Evolutionary conservation across 129 eudicot genomes (phyloP).

Genomic region (Flaveria linearis): DNA sequence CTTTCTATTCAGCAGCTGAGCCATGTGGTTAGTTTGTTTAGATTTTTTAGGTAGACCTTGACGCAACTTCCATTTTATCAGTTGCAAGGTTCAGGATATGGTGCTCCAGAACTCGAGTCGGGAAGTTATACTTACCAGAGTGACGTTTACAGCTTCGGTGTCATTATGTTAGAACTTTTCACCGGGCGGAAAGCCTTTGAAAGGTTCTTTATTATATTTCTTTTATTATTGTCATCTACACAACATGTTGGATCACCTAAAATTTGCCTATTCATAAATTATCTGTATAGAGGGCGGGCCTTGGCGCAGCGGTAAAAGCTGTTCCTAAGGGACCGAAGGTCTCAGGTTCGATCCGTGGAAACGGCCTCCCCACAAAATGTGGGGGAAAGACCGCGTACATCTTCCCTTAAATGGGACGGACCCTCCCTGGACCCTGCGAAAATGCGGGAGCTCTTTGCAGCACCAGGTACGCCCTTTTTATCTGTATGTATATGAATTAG

Average conservation of each 20-base stretch:
- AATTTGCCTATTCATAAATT: not conserved
- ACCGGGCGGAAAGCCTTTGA: slow-evolving; percentile 83
- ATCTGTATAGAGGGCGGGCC: too few species aligned
- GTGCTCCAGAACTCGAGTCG: slow-evolving; percentile 89
- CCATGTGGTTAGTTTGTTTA: not conserved
- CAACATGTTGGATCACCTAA: not conserved
- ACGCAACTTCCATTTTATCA: slow-evolving; percentile 27
- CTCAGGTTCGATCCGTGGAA: too few species aligned
- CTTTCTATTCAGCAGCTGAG: not conserved
- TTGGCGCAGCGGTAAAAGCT: too few species aligned
- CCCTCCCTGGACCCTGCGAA: too few species aligned
- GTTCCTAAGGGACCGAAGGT: too few species aligned
- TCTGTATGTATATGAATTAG: too few species aligned
- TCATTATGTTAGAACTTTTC: slow-evolving; percentile 86
- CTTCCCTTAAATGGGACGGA: too few species aligned
- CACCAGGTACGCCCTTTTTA: too few species aligned
- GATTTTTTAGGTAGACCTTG: not conserved
- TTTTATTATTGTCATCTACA: not conserved
- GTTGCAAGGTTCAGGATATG: slow-evolving; percentile 78
- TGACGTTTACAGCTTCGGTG: slow-evolving; percentile 97
- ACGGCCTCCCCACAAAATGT: too few species aligned
- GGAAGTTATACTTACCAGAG: slow-evolving; percentile 81
- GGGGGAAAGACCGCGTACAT: too few species aligned
- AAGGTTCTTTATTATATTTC: slow-evolving; percentile 47
- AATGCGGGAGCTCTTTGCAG: too few species aligned